Conservation (phyloP, 768 basidiomycete genomes). For the Artomyces pyxidatus region DNA sequence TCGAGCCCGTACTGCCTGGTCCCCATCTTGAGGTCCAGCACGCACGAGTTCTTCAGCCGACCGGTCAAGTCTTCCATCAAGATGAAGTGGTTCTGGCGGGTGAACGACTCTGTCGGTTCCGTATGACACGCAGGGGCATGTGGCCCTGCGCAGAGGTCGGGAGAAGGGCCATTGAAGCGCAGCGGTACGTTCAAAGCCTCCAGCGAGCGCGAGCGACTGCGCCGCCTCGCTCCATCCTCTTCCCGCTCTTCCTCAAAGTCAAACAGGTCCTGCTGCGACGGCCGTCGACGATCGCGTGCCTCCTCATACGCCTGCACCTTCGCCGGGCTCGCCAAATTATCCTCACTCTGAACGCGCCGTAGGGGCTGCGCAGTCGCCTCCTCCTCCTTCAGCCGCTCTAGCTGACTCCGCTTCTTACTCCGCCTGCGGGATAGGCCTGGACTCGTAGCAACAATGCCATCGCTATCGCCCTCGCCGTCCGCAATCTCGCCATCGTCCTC, state of each 20-base stretch:
- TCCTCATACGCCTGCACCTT: conserved; percentile 12
- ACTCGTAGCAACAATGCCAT: conserved; percentile 23
- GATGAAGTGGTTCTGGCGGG: conserved; percentile 95
- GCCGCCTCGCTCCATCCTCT: conserved; percentile 21
- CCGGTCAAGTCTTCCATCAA: conserved; percentile 99
- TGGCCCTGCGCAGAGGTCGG: conserved; percentile 10
- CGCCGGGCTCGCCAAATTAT: conserved; percentile 32
- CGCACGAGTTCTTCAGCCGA: conserved; percentile 82
- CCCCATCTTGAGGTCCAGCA: conserved; percentile 99
- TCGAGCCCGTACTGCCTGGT: conserved; percentile 97
- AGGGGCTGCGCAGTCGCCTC: conserved; percentile 37
- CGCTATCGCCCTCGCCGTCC: conserved; percentile 30
- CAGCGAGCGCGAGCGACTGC: conserved; percentile 35
- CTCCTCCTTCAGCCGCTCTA: conserved; percentile 32
- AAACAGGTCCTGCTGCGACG: conserved; percentile 6
- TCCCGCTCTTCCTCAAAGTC: conserved; percentile 16
- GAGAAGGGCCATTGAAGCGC: conserved; percentile 5
- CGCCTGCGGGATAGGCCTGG: conserved; percentile 17
- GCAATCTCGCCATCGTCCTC: conserved; percentile 52
- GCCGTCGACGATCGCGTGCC: neutral
- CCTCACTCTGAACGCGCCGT: conserved; percentile 62
- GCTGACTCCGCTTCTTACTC: conserved; percentile 35
- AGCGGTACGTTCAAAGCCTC: conserved; percentile 15
- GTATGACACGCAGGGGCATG: conserved; percentile 23
- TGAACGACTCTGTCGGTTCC: conserved; percentile 40